These are phyloP conservation scores for Stenogyne calaminthoides DNA, from an alignment of 305 asterid species.

Conservation along the genomic window DNA sequence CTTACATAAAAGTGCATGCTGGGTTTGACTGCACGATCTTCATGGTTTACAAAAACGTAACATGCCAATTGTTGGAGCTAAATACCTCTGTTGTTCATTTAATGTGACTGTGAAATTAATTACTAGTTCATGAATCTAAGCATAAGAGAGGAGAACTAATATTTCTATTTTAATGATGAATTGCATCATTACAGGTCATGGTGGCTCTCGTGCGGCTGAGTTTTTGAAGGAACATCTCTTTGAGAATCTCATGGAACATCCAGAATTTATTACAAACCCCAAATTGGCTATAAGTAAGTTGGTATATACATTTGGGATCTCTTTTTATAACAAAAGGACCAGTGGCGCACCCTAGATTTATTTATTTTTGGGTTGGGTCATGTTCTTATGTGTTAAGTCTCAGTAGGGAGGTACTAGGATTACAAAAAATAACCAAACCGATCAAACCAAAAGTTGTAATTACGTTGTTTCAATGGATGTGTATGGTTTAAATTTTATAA, in stretches of 20 bases:
- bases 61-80: neutral
- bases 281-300: constrained; percentile 94
- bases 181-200: constrained; percentile 73
- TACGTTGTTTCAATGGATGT: neutral
- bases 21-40: constrained; percentile 8
- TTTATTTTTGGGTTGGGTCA: neutral
- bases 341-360: neutral
- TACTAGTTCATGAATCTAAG: constrained; percentile 14
- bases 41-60: constrained; percentile 4
- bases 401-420: neutral
- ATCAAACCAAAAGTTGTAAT: neutral
- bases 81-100: constrained; percentile 10
- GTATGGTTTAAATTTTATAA: neutral
- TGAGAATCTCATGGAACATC: constrained; percentile 87
- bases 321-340: neutral
- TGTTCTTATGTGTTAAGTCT: neutral
- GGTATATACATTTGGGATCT: neutral
- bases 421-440: neutral
- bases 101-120: constrained; percentile 3
- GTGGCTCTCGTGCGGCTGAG: constrained; percentile 98
- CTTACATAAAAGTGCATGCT: constrained; percentile 19
- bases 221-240: constrained; percentile 90
- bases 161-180: constrained; percentile 27
- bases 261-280: constrained; percentile 62
- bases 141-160: constrained; percentile 3